These are phyloP conservation scores for Spiraea crenata DNA, from an alignment of 331 rosid species.

Conservation along the genomic window DNA sequence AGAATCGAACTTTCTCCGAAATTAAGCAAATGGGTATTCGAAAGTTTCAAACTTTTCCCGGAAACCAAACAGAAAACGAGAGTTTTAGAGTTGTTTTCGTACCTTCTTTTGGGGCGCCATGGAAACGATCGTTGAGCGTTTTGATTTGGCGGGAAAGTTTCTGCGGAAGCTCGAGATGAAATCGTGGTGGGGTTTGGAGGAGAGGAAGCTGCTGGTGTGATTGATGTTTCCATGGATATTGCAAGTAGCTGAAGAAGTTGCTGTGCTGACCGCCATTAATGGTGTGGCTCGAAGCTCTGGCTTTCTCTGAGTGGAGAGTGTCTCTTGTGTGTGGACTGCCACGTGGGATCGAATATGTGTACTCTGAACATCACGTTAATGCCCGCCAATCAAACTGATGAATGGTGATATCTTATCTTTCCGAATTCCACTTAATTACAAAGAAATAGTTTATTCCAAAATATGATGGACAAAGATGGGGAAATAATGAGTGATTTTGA, in stretches of 20 bases:
- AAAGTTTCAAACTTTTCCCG: not conserved
- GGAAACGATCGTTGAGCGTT: constrained; percentile 49
- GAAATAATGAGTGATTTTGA: not conserved
- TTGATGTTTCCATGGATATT: constrained; percentile 32
- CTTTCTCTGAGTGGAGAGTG: not conserved
- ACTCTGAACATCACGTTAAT: constrained; percentile 1
- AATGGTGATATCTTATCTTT: constrained; percentile 39
- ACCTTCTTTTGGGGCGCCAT: constrained; percentile 90
- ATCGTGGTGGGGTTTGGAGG: constrained; percentile 23
- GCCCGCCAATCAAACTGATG: constrained; percentile 45
- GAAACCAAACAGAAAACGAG: not conserved
- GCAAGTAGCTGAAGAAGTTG: constrained; percentile 44
- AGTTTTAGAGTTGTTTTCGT: not conserved
- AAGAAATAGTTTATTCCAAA: constrained; percentile 1
- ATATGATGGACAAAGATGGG: not conserved
- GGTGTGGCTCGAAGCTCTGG: constrained; percentile 3
- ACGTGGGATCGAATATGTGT: constrained; percentile 40
- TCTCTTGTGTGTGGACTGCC: constrained; percentile 41
- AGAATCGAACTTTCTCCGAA: not conserved
- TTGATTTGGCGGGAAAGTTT: constrained; percentile 22
- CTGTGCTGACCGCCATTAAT: constrained; percentile 61
- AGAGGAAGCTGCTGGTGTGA: constrained; percentile 25
- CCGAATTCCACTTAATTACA: not conserved
- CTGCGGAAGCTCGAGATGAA: constrained; percentile 9
- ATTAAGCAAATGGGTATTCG: not conserved